phyloP scores from a whole-genome alignment of 306 rosid genomes.

The Erythrophleum fordii region DNA sequence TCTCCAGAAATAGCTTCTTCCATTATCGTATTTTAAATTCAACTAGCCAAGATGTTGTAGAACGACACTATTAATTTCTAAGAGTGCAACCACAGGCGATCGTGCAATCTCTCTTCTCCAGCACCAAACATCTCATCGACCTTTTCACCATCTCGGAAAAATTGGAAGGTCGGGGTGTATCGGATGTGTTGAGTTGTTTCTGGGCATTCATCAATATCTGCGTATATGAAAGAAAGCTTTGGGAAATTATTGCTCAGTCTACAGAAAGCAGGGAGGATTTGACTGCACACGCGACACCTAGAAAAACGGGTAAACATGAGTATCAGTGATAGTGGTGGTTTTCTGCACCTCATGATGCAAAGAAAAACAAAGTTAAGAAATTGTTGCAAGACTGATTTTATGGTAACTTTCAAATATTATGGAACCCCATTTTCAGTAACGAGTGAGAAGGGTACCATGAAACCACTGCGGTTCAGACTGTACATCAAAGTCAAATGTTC shows the following conservation, averaged over 20 bases:
- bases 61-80: background rate
- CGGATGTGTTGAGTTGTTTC: slow-evolving; percentile 21
- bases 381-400: background rate
- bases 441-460: background rate
- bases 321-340: background rate
- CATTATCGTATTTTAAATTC: background rate
- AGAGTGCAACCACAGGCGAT: slow-evolving; percentile 58
- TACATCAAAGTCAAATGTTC: background rate
- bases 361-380: background rate
- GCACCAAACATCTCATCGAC: slow-evolving; percentile 57
- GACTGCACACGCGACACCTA: slow-evolving; percentile 82
- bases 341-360: background rate
- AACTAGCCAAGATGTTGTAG: background rate
- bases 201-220: slow-evolving; percentile 47
- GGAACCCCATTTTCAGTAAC: background rate
- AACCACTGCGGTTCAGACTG: background rate
- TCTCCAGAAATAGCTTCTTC: slow-evolving; percentile 4
- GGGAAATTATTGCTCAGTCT: slow-evolving; percentile 74
- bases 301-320: slow-evolving; percentile 1
- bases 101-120: slow-evolving; percentile 52
- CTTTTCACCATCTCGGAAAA: slow-evolving; percentile 29
- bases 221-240: slow-evolving; percentile 69
- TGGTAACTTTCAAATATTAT: background rate
- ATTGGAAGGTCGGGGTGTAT: slow-evolving; percentile 21
- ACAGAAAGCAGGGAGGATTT: slow-evolving; percentile 81